Evolutionary conservation across 2,329 filamentous ascomycete genomes (phyloP), one percentile per base, ranked within the genome.

Genomic region (Celoporthe dispersa): DNA sequence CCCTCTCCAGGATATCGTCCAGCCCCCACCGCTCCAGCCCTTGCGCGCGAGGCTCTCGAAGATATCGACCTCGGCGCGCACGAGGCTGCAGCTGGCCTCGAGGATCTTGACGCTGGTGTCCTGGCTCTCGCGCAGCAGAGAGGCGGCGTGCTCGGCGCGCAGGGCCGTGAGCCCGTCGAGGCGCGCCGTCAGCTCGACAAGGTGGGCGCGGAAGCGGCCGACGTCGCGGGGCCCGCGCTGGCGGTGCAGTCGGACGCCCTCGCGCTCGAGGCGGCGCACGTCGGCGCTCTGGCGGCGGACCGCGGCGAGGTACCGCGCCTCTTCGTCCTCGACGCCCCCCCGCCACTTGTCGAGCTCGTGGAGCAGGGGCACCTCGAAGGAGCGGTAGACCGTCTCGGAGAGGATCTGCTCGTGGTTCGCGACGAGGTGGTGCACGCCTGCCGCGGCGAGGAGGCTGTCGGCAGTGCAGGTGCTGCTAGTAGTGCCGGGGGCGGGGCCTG

Each of bases 391-490:
- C 0, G 88, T 91, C 79, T 92, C 90, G 73, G 85, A 88, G 3
- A 92, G 84, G 74, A 92, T 91, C 76, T 91, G 88, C 78, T 91
- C 88, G 81, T 92, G 90, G 79, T 91, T 92, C 61, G 89, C 89
- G 70, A 91, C 83, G 28, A 92, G 83, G 75, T 91, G 88, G 77
- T 92, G 90, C 55, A 91, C 84, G 48, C 90, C 90, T 44, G 87
- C 87, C 16, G 88, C 87, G 39, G 87, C 85, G 70, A 92, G 81
- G 60, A 92, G 82, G 67, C 84, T 84, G 78, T 91, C 88, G 22
- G 89, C 89, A 0, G 89, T 91, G 80, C 88, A 91, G 48, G 83
- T 83, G 77, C 82, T 84, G 72, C 82, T 81, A 66, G 80, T 81
- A 74, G 86, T 80, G 74, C 79, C 80, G 37, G 80, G 74, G 39